A percentile compares a stretch with the other conserved stretches of the same genome.
Evolutionary conservation across 1,284 basidiomycete species (phyloP).

Genomic region (Rhodotorula sp.): DNA sequence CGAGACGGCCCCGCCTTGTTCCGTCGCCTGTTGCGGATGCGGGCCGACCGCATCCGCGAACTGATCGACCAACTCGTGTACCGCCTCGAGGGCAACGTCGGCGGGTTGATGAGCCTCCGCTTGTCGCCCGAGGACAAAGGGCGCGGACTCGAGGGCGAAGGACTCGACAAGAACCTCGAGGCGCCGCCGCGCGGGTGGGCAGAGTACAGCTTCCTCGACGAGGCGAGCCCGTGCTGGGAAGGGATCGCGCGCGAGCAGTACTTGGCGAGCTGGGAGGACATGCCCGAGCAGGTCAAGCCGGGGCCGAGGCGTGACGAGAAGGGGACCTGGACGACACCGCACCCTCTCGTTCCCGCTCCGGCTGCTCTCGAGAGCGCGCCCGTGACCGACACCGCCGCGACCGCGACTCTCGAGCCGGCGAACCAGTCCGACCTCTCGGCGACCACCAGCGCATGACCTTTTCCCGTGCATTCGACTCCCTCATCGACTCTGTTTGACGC

Average conservation of each 20-base stretch:
- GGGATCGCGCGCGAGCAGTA: conserved; percentile 20
- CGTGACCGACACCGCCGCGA: neutral
- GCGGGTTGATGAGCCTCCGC: conserved; percentile 26
- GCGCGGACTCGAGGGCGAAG: conserved; percentile 31
- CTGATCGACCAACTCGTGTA: conserved; percentile 36
- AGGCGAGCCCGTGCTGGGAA: conserved; percentile 18
- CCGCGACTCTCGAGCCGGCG: too few relatives aligned
- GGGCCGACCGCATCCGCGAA: conserved; percentile 50
- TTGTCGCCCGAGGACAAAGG: conserved; percentile 26
- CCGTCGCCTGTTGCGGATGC: conserved; percentile 50
- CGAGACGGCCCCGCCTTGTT: conserved; percentile 49
- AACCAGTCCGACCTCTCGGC: too few relatives aligned
- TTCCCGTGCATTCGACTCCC: too few relatives aligned
- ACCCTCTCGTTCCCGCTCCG: conserved; percentile 8
- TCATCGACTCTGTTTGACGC: too few relatives aligned
- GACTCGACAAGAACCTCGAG: conserved; percentile 9
- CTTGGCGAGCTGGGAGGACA: conserved; percentile 9
- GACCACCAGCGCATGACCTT: too few relatives aligned
- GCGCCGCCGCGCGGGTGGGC: conserved; percentile 22
- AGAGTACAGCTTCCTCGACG: conserved; percentile 23
- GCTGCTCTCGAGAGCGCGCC: neutral
- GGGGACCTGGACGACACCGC: conserved; percentile 5
- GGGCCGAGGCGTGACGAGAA: conserved; percentile 7
- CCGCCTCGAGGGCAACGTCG: conserved; percentile 16
- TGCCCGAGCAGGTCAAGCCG: conserved; percentile 5